Base-by-base conservation (phyloP, 2,329 filamentous ascomycete species). In the Neoarthrinium moseri region DNA sequence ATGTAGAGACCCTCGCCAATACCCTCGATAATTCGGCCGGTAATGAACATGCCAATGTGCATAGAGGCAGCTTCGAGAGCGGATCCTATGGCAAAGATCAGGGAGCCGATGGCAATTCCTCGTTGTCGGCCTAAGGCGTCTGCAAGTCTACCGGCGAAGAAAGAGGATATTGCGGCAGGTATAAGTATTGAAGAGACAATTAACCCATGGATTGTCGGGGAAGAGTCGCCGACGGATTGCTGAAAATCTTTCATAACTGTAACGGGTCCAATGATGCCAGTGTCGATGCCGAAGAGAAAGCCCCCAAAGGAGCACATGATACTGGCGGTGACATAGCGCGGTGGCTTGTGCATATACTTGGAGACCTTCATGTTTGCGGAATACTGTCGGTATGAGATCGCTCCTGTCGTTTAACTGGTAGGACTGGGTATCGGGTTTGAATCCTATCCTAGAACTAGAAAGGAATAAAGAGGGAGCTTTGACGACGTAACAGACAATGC, bases 151-250 rank as follows among this genome's bases (percentile, higher is more conserved):
- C 50, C 50, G 18, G 50, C 47, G 15, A 47, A 38, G 24, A 45
- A 43, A 4, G 50, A 47, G 2, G 47, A 42, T 26, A 50, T 22
- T 17, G 50, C 50, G 17, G 43, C 46, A 10, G 47, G 29, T 17
- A 51, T 39, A 13, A 51, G 43, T 27, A 51, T 46, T 4, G 47
- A 51, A 6, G 50, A 51, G n/a, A 51, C 50, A n/a, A 49, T 45
- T 12, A 51, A 24, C 18, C 50, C 50, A 20, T 49, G 47, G 24
- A 51, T 37, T 10, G 47, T 47, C 5, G 50, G 35, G 3, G 47
- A 50, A 6, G 34, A 30, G 33, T 37, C 27, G 24, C 50, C 50
- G 7, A 51, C 36, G 21, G 34, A 39, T 22, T n/a, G 11, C 17
- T 23, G 24, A 32, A 51, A 51, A 24, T 42, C 36, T 5, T 42